Evolutionary conservation across 768 basidiomycete species (phyloP).

Genomic region (Leccinum barrowsii): DNA sequence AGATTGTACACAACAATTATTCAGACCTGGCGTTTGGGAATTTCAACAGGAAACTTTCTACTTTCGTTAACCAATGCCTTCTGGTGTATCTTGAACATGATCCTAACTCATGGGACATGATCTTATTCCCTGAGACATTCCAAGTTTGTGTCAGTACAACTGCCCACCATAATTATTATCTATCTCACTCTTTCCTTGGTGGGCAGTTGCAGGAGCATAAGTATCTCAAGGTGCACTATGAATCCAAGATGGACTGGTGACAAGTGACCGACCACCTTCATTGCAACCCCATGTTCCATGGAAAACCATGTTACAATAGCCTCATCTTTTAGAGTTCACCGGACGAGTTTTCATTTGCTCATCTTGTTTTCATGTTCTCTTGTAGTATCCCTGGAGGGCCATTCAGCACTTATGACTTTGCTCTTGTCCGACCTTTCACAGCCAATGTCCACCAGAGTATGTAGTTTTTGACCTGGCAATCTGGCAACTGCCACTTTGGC

Average conservation of each 20-base stretch:
- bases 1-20: background rate
- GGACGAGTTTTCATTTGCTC: background rate
- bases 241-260: too few relatives aligned
- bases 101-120: background rate
- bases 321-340: background rate
- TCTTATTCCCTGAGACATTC: background rate
- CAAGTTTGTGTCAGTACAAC: background rate
- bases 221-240: too few relatives aligned
- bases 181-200: background rate
- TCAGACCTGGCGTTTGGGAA: background rate
- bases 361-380: background rate
- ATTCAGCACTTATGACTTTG: background rate
- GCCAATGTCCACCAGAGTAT: background rate
- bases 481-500: too few relatives aligned
- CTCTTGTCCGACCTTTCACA: background rate
- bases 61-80: background rate
- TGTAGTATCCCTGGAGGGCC: background rate
- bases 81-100: background rate
- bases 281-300: background rate
- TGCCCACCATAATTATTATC: background rate
- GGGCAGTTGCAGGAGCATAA: background rate
- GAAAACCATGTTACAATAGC: background rate
- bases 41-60: background rate
- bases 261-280: too few relatives aligned
- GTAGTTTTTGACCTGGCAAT: too few relatives aligned